Evolutionary conservation across 805 yeast species (phyloP), one percentile per base, ranked within the genome.

Genomic region (Candida alai): DNA sequence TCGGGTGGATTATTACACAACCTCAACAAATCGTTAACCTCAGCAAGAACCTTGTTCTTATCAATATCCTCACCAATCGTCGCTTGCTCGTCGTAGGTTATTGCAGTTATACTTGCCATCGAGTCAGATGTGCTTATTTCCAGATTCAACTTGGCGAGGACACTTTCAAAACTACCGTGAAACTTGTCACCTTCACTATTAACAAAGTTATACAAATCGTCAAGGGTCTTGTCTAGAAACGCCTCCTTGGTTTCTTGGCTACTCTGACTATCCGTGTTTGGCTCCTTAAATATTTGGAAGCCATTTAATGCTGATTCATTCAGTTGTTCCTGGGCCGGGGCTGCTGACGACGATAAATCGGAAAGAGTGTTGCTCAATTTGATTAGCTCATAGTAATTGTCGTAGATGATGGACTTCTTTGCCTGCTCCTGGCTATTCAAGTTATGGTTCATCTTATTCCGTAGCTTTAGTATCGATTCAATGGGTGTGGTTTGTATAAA

Each of bases 381-480:
- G 48, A 82, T 80, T 43, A 82, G 59, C 41, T 82, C 89, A 52
- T 77, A 80, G 62, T 82, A 82, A 48, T 82, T 82, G 54, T 82
- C 84, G 54, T 82, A 82, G 8, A 82, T 78, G 26, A 82, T 80
- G 19, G 83, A 74, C 46, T 82, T 82, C 42, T 80, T 79, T 29
- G 74, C 77, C 47, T 76, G 71, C 40, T 76, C 78, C 33, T 72
- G 76, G 11, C 73, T 53, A 38, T 73, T 74, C 36, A 77, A 58
- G 33, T 65, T 62, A 19, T 63, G 63, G 16, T 69, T 65, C 6
- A 75, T 61, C 11, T 47, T 29, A 41, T 61, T 62, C 28, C 66
- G 39, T 19, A 55, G 46, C 39, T 49, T 51, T 19, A 62, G 44
- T 2, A 62, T 58, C 4, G 60, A 64, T 24, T 53, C 50, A 5